Conservation (phyloP, 164 flowering plant species). For the Vitis rupestris region DNA sequence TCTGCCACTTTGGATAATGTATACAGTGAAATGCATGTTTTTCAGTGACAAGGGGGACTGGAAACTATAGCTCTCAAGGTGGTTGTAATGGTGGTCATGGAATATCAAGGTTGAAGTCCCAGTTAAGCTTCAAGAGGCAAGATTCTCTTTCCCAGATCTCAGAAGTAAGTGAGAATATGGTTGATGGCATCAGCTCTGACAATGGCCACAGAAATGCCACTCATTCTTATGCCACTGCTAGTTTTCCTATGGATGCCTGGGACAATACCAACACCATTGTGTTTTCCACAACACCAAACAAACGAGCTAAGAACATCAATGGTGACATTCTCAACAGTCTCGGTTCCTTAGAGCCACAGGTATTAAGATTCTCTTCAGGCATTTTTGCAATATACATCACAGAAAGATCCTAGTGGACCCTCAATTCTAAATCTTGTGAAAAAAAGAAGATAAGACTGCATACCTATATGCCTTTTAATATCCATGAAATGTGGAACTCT, state of each 20-base stretch:
- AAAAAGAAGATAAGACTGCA: no score
- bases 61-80: conserved; percentile 33
- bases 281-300: conserved; percentile 48
- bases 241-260: conserved; percentile 58
- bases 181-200: conserved; percentile 34
- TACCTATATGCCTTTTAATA: no score
- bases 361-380: conserved; percentile 9
- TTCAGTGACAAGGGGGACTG: conserved; percentile 43
- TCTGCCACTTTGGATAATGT: not conserved
- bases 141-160: conserved; percentile 77
- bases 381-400: no score
- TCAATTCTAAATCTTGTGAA: no score
- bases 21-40: conserved; percentile 31
- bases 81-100: conserved; percentile 37
- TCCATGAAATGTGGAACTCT: no score
- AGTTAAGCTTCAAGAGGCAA: conserved; percentile 72
- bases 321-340: conserved; percentile 35
- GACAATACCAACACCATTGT: conserved; percentile 52
- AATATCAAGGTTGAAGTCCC: conserved; percentile 53
- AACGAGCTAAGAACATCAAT: conserved; percentile 38
- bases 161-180: conserved; percentile 46
- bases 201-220: conserved; percentile 29
- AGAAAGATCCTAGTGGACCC: no score
- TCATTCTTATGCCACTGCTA: conserved; percentile 38
- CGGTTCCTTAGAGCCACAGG: conserved; percentile 54